phyloP scores from a whole-genome alignment of 192 early-diverging fungal species.

The Umbelopsis sp. region DNA sequence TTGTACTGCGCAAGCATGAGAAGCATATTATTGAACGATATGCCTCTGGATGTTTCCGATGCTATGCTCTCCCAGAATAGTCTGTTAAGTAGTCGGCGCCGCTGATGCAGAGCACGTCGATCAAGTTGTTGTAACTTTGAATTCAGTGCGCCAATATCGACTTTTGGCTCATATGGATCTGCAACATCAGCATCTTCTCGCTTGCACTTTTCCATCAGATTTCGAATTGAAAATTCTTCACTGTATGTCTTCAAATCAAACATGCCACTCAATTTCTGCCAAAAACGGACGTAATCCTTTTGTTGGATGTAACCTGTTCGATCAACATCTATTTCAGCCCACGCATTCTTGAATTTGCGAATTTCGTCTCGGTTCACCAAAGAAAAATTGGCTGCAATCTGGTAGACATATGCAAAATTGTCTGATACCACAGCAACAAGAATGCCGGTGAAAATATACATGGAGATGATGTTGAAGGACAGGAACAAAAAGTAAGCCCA shows the following conservation, averaged over 20 bases:
- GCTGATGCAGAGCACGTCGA: slow-evolving; percentile 28
- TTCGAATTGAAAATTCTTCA: slow-evolving; percentile 46
- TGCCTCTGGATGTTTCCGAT: slow-evolving; percentile 29
- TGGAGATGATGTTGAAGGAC: slow-evolving; percentile 65
- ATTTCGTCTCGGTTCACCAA: slow-evolving; percentile 62
- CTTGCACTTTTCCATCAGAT: slow-evolving; percentile 38
- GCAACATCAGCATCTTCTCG: background rate
- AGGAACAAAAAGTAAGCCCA: slow-evolving; percentile 63
- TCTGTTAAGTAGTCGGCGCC: slow-evolving; percentile 35
- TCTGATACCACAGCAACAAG: slow-evolving; percentile 65
- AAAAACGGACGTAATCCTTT: slow-evolving; percentile 52
- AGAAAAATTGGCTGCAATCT: slow-evolving; percentile 60
- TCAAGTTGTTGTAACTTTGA: slow-evolving; percentile 32
- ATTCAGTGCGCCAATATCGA: slow-evolving; percentile 33
- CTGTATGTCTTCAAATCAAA: slow-evolving; percentile 54
- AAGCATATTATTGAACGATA: slow-evolving; percentile 57
- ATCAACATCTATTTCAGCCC: slow-evolving; percentile 50
- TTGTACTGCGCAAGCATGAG: slow-evolving; percentile 59
- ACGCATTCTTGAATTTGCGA: slow-evolving; percentile 57
- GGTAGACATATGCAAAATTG: slow-evolving; percentile 66
- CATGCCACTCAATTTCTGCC: slow-evolving; percentile 54
- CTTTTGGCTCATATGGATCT: slow-evolving; percentile 20
- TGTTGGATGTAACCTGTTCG: slow-evolving; percentile 53
- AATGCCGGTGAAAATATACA: slow-evolving; percentile 68
- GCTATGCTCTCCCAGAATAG: slow-evolving; percentile 39